Base-by-base conservation (phyloP, 306 rosid species). In the Prunus campanulata region DNA sequence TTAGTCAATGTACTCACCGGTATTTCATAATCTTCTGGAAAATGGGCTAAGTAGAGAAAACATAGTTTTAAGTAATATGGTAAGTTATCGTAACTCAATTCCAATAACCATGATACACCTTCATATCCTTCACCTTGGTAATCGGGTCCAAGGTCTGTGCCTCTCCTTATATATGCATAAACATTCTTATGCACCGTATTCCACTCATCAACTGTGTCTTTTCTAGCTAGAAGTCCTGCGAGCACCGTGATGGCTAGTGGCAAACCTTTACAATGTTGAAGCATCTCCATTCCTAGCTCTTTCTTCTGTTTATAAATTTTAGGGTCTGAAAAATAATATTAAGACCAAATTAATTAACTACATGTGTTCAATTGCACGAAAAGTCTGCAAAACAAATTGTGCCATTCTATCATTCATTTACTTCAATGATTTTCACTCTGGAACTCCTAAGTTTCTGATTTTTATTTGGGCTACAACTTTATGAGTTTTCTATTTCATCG, bases 1-100 rank as follows among this genome's bases (percentile, higher is more conserved):
- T 55, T 44, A 25, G 54, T 25, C 25, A 78, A 44, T 1, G 19
- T 59, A 39, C n/a, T 52, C 35, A 50, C 72, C 2, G 60, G 49
- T 19, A 71, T 78, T 47, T 62, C 66, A 35, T 49, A 51, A 49
- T 71, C 77, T 27, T 78, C 51, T 0, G 67, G 77, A 47, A 62
- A 71, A 22, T 15, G 54, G 18, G 73, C 25, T 9, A 71, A 54
- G 39, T 63, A 65, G 11, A 72, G 25, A 20, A 72, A 71, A 25
- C 77, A 72, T 8, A 27, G 73, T 30, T 56, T 78, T 49, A 62
- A 65, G 24, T 16, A 5, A 57, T 48, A 42, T 0, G 77, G 77
- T 18, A 78, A 56, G 49, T 42, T n/a, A 19, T 64, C 55, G 14
- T 78, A 72, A 24, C 77, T 78, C 39, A 72, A 54, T 15, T 66